Evolutionary conservation across 164 flowering plant species (phyloP), one percentile per base, ranked within the genome.

Genomic region (Stephania yunnanensis): DNA sequence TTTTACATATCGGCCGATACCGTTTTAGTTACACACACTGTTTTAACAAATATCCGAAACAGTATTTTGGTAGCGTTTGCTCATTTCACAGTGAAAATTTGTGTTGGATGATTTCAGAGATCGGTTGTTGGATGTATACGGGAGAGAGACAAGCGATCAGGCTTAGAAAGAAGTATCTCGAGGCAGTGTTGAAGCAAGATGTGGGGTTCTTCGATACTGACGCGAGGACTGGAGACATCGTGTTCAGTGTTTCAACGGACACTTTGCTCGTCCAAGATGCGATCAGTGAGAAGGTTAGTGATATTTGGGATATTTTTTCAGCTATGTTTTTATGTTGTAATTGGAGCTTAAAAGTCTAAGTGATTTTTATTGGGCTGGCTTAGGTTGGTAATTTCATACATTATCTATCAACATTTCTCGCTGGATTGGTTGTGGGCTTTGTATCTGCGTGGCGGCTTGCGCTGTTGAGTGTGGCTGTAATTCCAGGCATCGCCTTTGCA

Each of bases 241-340:
- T 96, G 50, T 96, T 94, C 78, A 91, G 92, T 78, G 94, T 96
- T 55, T 94, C 99, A 7, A 94, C 97, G 4, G 99, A 96, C 80
- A 96, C 98, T 48, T 92, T 96, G 15, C 95, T 96, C 25, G 99
- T 96, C 6, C 99, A 96, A 83, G 99, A 96, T 78, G 99, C 99
- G 81, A 96, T 96, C 68, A 94, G 98, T 76, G 99, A 96, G 86
- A 96, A 94, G 99, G 99, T 96, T 22, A 22, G 10, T 29, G 6
- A 66, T 25, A 22, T 55, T n/a, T 44, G 29, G 20, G 67, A 0
- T 25, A 0, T 25, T 25, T 25, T 25, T 25, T 25, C 25, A 25
- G 25, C 25, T 25, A 25, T 25, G 42, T 36, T 36, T 36, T 36
- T 36, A 36, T 36, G 42, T 36, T 25, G 25, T 25, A 25, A 25